Base-by-base conservation (phyloP, 768 basidiomycete genomes). In the Mycena alexandri region DNA sequence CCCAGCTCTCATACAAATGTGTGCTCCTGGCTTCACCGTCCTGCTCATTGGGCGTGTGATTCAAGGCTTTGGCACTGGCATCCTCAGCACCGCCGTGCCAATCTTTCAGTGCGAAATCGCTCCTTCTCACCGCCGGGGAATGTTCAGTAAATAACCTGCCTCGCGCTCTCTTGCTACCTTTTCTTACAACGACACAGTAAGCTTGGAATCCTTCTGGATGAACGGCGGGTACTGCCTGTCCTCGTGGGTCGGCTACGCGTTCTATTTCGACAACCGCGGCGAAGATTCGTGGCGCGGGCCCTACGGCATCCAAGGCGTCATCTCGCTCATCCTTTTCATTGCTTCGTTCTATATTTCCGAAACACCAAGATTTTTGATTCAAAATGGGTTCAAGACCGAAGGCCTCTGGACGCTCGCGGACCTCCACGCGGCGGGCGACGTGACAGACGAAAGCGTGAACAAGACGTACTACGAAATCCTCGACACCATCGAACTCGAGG, bases 271-370 rank as follows among this genome's bases (percentile, higher is more conserved):
- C 33, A 79, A 78, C 65, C 82, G 82, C 10, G 79, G 75, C 12
- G 84, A 86, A 72, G 81, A 83, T 62, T 84, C 86, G 14, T 90
- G 89, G 87, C 80, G 85, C 29, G 86, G 87, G 34, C 86, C 87
- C 2, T 88, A 86, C 73, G 79, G 84, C 66, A 75, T 89, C 10
- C 87, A 89, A 74, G 83, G 83, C 25, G 82, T 79, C 43, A 82
- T 89, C 29, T 86, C 86, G 2, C 61, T 79, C 19, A 67, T 89
- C 38, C 81, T 89, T n/a, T 77, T 84, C 54, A 67, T 76, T 29
- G 84, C 84, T 79, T 84, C 86, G 14, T 80, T 84, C 71, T 77
- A 81, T 68, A 79, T 87, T 36, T 85, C 84, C 2, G 84, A 87
- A 62, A 86, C 85, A 0, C 86, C 86, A 0, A 78, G 87, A 21